phyloP scores from a whole-genome alignment of 2,329 filamentous ascomycete species.

The Stromatinia cepivora region DNA sequence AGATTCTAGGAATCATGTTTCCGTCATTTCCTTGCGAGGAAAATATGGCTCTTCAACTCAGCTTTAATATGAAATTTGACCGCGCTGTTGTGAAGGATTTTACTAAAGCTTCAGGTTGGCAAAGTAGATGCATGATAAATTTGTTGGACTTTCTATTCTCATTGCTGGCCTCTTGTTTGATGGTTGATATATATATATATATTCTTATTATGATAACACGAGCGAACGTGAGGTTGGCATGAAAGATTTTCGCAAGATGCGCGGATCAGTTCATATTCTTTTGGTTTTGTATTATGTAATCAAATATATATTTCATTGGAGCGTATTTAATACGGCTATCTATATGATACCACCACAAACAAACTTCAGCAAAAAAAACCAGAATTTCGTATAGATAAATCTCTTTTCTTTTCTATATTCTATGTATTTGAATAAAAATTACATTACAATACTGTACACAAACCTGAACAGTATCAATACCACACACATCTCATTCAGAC shows the following conservation, averaged over 20 bases:
- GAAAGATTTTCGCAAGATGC: too few relatives aligned
- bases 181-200: too few relatives aligned
- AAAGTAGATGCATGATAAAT: neutral
- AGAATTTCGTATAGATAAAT: neutral
- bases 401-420: neutral
- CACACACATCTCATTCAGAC: constrained; percentile 1
- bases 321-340: too few relatives aligned
- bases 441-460: constrained; percentile 11
- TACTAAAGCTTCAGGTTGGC: neutral
- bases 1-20: neutral
- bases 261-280: too few relatives aligned
- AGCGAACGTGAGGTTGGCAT: too few relatives aligned
- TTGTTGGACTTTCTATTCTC: too few relatives aligned
- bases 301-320: too few relatives aligned
- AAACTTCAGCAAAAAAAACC: neutral
- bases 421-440: neutral
- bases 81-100: neutral
- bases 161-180: too few relatives aligned
- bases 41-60: neutral
- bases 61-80: neutral
- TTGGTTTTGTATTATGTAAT: too few relatives aligned
- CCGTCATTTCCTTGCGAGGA: neutral
- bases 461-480: neutral
- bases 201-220: too few relatives aligned
- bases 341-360: too few relatives aligned